Conservation (phyloP, 805 yeast species). For the Candida maris region DNA sequence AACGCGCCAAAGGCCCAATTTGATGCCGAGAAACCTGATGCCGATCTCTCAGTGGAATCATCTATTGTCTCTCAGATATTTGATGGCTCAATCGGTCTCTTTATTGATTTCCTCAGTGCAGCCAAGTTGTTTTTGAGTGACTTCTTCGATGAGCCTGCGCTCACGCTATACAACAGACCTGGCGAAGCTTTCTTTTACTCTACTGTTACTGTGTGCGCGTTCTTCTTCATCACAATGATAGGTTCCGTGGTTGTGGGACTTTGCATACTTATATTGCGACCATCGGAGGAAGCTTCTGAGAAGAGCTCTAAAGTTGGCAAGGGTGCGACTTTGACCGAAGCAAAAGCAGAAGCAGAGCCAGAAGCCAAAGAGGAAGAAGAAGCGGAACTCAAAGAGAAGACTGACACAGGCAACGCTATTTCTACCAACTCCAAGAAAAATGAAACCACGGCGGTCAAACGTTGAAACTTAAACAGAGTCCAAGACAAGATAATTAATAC, state of each 20-base stretch:
- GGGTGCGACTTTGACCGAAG: neutral
- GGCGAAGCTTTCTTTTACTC: constrained; percentile 48
- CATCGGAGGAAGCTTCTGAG: constrained; percentile 5
- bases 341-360: constrained; percentile 3
- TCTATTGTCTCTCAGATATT: constrained; percentile 17
- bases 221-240: constrained; percentile 38
- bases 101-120: constrained; percentile 20
- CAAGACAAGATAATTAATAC: too few relatives aligned
- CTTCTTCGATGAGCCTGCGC: constrained; percentile 42
- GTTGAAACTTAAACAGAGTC: too few relatives aligned
- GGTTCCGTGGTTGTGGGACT: constrained; percentile 11
- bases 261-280: constrained; percentile 10
- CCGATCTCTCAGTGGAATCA: constrained; percentile 12
- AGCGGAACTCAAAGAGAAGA: constrained; percentile 8
- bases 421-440: constrained; percentile 24
- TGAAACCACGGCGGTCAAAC: constrained; percentile 28
- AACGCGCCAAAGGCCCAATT: constrained; percentile 39
- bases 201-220: constrained; percentile 36
- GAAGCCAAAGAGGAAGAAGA: constrained; percentile 11
- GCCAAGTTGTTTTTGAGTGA: constrained; percentile 34
- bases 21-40: constrained; percentile 37
- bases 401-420: too few relatives aligned
- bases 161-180: constrained; percentile 44
- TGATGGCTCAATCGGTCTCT: constrained; percentile 14
- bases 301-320: neutral